Conservation (phyloP, 495 filamentous ascomycete genomes). For the Aspergillus nanangensis region DNA sequence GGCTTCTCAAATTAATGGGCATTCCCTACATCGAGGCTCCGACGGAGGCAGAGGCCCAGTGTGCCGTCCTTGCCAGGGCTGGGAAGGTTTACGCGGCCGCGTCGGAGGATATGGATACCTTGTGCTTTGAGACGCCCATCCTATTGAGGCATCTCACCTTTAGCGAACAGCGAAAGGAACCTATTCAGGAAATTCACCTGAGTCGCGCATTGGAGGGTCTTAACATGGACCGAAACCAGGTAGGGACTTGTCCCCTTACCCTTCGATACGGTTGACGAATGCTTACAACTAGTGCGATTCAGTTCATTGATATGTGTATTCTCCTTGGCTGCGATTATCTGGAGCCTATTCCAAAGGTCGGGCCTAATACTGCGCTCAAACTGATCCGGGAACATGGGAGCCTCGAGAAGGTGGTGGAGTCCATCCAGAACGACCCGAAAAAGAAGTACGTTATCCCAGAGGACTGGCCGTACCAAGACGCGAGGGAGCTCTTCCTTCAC, state of each 20-base stretch:
- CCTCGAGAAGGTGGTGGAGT: conserved; percentile 80
- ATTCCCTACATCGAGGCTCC: conserved; percentile 93
- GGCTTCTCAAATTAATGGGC: conserved; percentile 87
- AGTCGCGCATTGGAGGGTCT: conserved; percentile 80
- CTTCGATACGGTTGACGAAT: background rate
- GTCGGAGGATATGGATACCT: conserved; percentile 97
- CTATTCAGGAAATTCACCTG: conserved; percentile 90
- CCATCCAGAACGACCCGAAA: conserved; percentile 68
- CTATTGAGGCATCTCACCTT: conserved; percentile 91
- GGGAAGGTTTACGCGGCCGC: conserved; percentile 97
- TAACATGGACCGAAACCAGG: conserved; percentile 79
- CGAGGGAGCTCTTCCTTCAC: conserved; percentile 82
- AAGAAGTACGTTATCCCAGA: conserved; percentile 79
- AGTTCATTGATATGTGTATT: conserved; percentile 98
- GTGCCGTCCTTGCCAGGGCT: conserved; percentile 81
- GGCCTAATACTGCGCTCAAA: conserved; percentile 84
- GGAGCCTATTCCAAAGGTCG: conserved; percentile 91
- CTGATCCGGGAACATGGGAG: conserved; percentile 85
- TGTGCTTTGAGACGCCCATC: conserved; percentile 92
- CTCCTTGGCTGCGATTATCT: conserved; percentile 97
- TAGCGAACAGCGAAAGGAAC: conserved; percentile 94
- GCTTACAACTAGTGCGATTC: conserved; percentile 5
- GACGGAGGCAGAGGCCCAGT: conserved; percentile 96
- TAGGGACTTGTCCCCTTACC: conserved; percentile 23
- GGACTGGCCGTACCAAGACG: conserved; percentile 91